Percentiles rank a stretch among this genome's conserved stretches.
Conservation (phyloP, 106 monocot species). For the Dactylorhiza incarnata region DNA sequence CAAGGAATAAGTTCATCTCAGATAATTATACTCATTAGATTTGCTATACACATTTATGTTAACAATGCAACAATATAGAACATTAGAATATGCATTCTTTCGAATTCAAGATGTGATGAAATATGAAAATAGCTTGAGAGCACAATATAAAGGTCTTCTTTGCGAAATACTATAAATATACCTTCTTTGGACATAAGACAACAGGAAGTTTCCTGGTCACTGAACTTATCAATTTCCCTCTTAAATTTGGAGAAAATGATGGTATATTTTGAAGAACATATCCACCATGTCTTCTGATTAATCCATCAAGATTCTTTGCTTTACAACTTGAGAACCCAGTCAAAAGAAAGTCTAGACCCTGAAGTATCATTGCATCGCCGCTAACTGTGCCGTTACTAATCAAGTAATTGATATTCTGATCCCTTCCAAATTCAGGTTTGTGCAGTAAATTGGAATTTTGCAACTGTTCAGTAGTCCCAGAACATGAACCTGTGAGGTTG, state of each 20-base stretch:
- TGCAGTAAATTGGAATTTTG: constrained; percentile 2
- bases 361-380: constrained; percentile 37
- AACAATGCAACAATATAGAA: not conserved
- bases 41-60: not conserved
- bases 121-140: not conserved
- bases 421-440: constrained; percentile 9
- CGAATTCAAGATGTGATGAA: not conserved
- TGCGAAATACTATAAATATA: constrained; percentile 10
- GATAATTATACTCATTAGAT: not conserved
- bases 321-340: constrained; percentile 62
- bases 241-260: constrained; percentile 19
- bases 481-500: constrained; percentile 28
- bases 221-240: constrained; percentile 6
- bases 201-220: constrained; percentile 34
- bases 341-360: constrained; percentile 72
- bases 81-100: not conserved
- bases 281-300: constrained; percentile 64
- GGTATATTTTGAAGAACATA: constrained; percentile 56
- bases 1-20: not conserved
- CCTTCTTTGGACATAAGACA: constrained; percentile 68
- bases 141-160: not conserved
- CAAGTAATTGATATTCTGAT: constrained; percentile 9
- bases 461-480: constrained; percentile 12
- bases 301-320: constrained; percentile 44
- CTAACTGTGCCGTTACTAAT: constrained; percentile 7